Conservation (phyloP, 2,329 filamentous ascomycete genomes). For the Botryosphaeria dothidea region DNA sequence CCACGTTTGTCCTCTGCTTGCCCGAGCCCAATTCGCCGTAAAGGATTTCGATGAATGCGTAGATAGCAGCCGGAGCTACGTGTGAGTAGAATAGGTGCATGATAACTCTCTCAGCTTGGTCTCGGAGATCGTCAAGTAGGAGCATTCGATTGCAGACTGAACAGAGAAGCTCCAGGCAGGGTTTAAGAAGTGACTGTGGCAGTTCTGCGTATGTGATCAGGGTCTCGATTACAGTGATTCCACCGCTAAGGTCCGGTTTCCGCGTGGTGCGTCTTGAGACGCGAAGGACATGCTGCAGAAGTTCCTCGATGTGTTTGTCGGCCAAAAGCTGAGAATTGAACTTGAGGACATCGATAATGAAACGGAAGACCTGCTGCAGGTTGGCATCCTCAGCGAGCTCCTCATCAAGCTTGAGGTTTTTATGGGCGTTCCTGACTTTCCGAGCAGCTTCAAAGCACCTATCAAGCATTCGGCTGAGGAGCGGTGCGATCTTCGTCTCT, state of each 20-base stretch:
- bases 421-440: slow-evolving; percentile 28
- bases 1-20: slow-evolving; percentile 34
- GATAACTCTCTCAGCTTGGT: slow-evolving; percentile 69
- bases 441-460: slow-evolving; percentile 34
- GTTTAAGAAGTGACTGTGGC: slow-evolving; percentile 61
- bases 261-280: slow-evolving; percentile 70
- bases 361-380: slow-evolving; percentile 63
- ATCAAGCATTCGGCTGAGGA: slow-evolving; percentile 35
- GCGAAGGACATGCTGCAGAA: slow-evolving; percentile 63
- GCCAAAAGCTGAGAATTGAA: slow-evolving; percentile 72
- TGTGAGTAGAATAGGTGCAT: slow-evolving; percentile 72
- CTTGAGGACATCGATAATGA: slow-evolving; percentile 69
- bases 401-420: slow-evolving; percentile 30
- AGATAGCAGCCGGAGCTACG: slow-evolving; percentile 68
- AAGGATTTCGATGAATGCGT: slow-evolving; percentile 62
- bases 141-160: slow-evolving; percentile 68
- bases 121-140: slow-evolving; percentile 61
- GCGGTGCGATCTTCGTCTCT: slow-evolving; percentile 36
- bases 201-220: slow-evolving; percentile 73
- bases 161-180: slow-evolving; percentile 62
- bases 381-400: slow-evolving; percentile 31
- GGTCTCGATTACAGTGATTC: slow-evolving; percentile 68
- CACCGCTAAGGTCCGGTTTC: slow-evolving; percentile 65
- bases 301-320: slow-evolving; percentile 59
- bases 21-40: slow-evolving; percentile 45